Evolutionary conservation across 768 basidiomycete genomes (phyloP), one percentile per base, ranked within the genome.

Genomic region (Mycena olivaceomarginata): DNA sequence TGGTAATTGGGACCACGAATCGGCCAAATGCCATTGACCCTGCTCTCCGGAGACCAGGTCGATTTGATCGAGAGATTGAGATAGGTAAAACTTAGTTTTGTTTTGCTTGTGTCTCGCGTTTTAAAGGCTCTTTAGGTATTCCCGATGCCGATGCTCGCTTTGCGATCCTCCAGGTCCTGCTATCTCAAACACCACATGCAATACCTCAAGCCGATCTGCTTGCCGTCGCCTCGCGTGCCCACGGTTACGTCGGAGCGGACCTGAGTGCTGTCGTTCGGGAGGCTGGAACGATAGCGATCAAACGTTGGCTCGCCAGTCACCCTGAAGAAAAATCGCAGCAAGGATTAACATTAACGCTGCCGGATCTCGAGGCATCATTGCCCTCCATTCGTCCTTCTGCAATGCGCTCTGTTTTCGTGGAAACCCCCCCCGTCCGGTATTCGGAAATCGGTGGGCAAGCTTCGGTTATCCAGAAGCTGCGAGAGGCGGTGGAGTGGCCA

Each of bases 161-260:
- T 45, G 92, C 94, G 0, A 99, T 99, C 78, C 91, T 99, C 51
- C 88, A 92, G n/a, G 97, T 99, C 62, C 86, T 99, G 18, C 90
- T 99, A 0, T 82, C 90, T 20, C 94, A 94, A 78, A 95, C 95
- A 2, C 98, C 98, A 0, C 93, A 99, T 81, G 84, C 87, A 5
- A 89, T 99, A 75, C 83, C 91, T 0, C 83, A 86, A 4, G 86
- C 88, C 0, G 93, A 95, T 12, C 91, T 99, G 2, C 86, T 89
- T 37, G 79, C 89, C 2, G 85, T 99, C 20, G 94, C 98, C 0
- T 89, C 91, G 13, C 92, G 92, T 43, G 97, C 97, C 13, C 97
- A 99, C 78, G 98, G 98, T 0, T 99, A 98, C 83, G 98, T 99
- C 62, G 98, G 98, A 9, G 98, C 98, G 7, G 98, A 99, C 85